Evolutionary conservation across 805 yeast genomes (phyloP), one percentile per base, ranked within the genome.

Genomic region (Sugiyamaella marilandica): DNA sequence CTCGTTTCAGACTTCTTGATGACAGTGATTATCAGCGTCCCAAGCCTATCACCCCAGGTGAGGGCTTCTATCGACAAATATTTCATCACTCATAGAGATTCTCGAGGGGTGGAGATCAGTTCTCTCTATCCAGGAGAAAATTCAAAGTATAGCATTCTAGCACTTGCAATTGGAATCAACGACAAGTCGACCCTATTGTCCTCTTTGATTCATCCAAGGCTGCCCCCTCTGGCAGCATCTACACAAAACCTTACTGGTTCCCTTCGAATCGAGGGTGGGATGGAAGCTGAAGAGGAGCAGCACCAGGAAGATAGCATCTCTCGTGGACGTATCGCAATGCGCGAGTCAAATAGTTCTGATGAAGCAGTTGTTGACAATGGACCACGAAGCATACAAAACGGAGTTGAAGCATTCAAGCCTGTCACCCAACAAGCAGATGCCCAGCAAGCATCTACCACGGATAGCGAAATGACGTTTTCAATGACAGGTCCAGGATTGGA

Each of bases 81-180:
- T 64, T 69, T 53, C 64, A 76, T 41, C 61, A 75, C 44, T 58
- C 61, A 33, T 68, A 69, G 51, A 46, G 65, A 48, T 55, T 65
- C 14, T 16, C 72, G 13, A 19, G 57, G 47, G 60, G 74, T 87
- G 34, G 74, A 81, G 47, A 66, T 76, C 2, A 68, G 86, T n/a
- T 79, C 87, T 2, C 60, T 87, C 39, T 81, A 77, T 63, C 96
- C 96, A 1, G 87, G 85, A 3, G 66, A 64, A 35, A 72, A 73
- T 37, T 84, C 82, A 49, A 75, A 78, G 39, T 76, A 78, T 41
- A 83, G 89, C 11, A 74, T 87, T 31, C 72, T 87, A 55, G 96
- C 97, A 8, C 80, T 91, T 53, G 84, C 85, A 1, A 67, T 80
- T 10, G 69, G 73, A 1, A 62, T 85, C 37, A 74, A 74, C 2